A percentile compares a stretch with the other conserved stretches of the same genome.
Evolutionary conservation across 2,329 filamentous ascomycete species (phyloP).

Genomic region (Chaetomiaceae sp.): DNA sequence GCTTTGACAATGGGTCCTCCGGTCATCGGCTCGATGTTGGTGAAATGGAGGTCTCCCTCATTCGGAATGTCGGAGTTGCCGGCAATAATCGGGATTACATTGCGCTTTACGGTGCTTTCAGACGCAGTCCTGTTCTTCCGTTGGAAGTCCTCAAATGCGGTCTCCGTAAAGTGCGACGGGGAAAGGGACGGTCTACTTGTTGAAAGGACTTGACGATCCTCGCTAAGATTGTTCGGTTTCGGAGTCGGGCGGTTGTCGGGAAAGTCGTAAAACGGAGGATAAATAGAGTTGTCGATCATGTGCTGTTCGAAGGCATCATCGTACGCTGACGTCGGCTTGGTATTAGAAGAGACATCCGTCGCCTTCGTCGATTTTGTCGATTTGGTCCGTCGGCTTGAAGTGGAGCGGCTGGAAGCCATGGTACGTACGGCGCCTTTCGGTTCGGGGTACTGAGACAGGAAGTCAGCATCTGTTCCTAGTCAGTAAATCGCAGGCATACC

Average conservation of each 20-base stretch:
- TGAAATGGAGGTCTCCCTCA: not conserved
- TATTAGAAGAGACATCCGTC: no score
- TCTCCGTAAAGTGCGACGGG: conserved; percentile 18
- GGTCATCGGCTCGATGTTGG: conserved; percentile 7
- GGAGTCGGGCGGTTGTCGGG: no score
- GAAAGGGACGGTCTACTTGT: conserved; percentile 20
- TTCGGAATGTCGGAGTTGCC: conserved; percentile 10
- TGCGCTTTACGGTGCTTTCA: conserved; percentile 2
- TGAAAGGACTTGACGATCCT: no score
- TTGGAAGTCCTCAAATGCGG: conserved; percentile 22
- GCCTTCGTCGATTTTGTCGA: no score
- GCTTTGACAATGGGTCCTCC: not conserved
- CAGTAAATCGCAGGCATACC: conserved; percentile 25
- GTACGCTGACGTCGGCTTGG: conserved; percentile 24
- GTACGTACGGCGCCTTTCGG: conserved; percentile 12
- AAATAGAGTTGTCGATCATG: conserved; percentile 26
- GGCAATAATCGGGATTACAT: conserved; percentile 9
- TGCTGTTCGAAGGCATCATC: conserved; percentile 28
- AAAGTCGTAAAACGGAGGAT: no score
- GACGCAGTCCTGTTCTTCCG: conserved; percentile 14
- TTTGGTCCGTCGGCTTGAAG: not conserved
- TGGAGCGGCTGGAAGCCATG: conserved; percentile 25
- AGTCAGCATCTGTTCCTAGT: conserved; percentile 8
- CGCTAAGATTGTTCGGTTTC: no score
- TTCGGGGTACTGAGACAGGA: conserved; percentile 23